Conservation (phyloP, 2,329 filamentous ascomycete genomes). For the Fusarium sp. region DNA sequence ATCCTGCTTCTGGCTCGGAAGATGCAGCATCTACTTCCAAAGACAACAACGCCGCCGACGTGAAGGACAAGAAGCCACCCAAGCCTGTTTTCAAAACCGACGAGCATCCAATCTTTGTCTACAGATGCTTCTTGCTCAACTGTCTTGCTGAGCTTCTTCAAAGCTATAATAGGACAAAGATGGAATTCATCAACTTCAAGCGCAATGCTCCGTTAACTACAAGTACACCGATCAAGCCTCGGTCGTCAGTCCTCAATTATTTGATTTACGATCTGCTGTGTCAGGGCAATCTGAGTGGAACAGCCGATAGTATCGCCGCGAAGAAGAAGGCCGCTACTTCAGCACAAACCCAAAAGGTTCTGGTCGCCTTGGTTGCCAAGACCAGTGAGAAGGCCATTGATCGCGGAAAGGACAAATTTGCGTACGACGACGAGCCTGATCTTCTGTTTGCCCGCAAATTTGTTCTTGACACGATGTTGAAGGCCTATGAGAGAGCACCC, state of each 20-base stretch:
- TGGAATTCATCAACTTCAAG: slow-evolving; percentile 99
- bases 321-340: slow-evolving; percentile 91
- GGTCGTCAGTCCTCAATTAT: slow-evolving; percentile 93
- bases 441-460: slow-evolving; percentile 94
- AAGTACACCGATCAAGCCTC: slow-evolving; percentile 90
- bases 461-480: slow-evolving; percentile 90
- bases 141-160: slow-evolving; percentile 90
- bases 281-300: slow-evolving; percentile 68
- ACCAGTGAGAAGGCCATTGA: slow-evolving; percentile 79
- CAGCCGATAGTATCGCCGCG: slow-evolving; percentile 76
- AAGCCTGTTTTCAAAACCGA: slow-evolving; percentile 88
- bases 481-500: slow-evolving; percentile 89
- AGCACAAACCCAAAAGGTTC: slow-evolving; percentile 82
- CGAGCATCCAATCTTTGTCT: slow-evolving; percentile 95
- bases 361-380: slow-evolving; percentile 88
- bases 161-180: slow-evolving; percentile 93
- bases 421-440: slow-evolving; percentile 81
- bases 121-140: slow-evolving; percentile 92
- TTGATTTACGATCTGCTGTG: slow-evolving; percentile 81
- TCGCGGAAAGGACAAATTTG: slow-evolving; percentile 65
- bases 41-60: slow-evolving; percentile 47
- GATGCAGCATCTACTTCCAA: slow-evolving; percentile 45
- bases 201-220: slow-evolving; percentile 85
- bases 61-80: slow-evolving; percentile 68
- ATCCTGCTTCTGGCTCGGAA: slow-evolving; percentile 44